Base-by-base conservation (phyloP, 495 filamentous ascomycete species). In the Margaritispora aquatica region DNA sequence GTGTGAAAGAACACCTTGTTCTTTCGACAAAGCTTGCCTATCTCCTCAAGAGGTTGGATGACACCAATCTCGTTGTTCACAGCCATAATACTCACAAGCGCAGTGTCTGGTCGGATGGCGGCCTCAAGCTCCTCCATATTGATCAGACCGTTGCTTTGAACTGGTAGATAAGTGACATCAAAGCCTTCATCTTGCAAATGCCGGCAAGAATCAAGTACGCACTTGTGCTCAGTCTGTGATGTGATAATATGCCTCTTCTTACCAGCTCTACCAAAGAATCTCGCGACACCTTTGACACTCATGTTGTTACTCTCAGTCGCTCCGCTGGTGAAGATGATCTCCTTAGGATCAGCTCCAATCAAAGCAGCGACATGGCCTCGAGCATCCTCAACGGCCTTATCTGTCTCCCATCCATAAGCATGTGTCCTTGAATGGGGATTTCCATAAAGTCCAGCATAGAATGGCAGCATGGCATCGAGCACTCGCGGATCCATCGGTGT, bases 1-100 rank as follows among this genome's bases (percentile, higher is more conserved):
- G 91, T 96, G 74, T 98, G 94, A 84, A 97, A 98, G 79, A 96
- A 98, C 51, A 96, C 76, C 77, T 97, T 96, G 71, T 89, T 95
- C 34, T 82, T 80, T 41, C 92, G 85, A 75, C 94, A 98, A 21
- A 98, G 73, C 73, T 87, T 87, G 63, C 94, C 94, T 68, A 98
- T 98, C 74, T 96, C 84, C 64, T 89, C 90, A 62, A 97, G 68
- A 0, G 94, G 95, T 72, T 98, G 94, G 56, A 98, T 92, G 26
- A 98, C 94, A 67, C 94, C 94, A 65, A 97, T 97, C 74, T 98
- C 94, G 71, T 98, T 98, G 79, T 98, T 98, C 38, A 98, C 95
- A 0, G 95, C 86, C 94, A 98, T 98, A 70, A 98, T 89, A 72
- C 90, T 96, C 67, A 97, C 92, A 20, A 98, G 76, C 51, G 80